phyloP scores from a whole-genome alignment of 2,329 filamentous ascomycete species.

The Colletotrichum paranaense region DNA sequence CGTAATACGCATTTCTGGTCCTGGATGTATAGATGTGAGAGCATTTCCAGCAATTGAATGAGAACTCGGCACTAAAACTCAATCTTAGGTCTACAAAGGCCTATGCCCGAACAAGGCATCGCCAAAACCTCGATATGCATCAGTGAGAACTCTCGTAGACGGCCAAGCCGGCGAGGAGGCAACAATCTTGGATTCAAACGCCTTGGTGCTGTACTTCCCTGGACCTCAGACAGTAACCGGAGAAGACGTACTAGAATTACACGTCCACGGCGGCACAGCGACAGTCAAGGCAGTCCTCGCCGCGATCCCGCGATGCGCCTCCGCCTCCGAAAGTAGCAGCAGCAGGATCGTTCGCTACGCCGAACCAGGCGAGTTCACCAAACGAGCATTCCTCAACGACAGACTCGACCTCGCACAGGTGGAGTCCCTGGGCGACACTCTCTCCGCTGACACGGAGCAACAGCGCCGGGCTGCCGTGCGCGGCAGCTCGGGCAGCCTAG shows the following conservation, averaged over 20 bases:
- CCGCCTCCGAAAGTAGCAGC: neutral
- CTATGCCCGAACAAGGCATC: conserved; percentile 60
- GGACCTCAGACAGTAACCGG: conserved; percentile 87
- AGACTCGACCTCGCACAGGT: conserved; percentile 89
- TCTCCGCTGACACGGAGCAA: conserved; percentile 85
- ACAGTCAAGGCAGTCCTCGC: conserved; percentile 87
- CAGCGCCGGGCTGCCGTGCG: conserved; percentile 89
- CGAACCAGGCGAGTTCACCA: conserved; percentile 95
- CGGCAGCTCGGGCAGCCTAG: conserved; percentile 77
- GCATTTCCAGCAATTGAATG: no score
- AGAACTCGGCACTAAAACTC: neutral
- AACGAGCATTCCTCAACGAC: conserved; percentile 88
- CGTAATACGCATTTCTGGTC: conserved; percentile 87
- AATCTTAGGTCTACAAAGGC: conserved; percentile 58
- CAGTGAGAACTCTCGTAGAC: conserved; percentile 79
- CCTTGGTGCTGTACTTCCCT: conserved; percentile 86
- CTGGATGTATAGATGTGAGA: conserved; percentile 74
- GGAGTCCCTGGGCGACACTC: conserved; percentile 71
- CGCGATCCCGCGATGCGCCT: conserved; percentile 72
- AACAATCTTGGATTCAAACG: conserved; percentile 80
- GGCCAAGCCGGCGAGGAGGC: conserved; percentile 43
- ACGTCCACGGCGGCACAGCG: conserved; percentile 92
- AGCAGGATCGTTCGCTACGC: conserved; percentile 77
- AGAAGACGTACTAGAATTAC: conserved; percentile 91
- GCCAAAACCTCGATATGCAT: conserved; percentile 68